Base-by-base conservation (phyloP, 768 basidiomycete species). In the Calocybe cyanea region DNA sequence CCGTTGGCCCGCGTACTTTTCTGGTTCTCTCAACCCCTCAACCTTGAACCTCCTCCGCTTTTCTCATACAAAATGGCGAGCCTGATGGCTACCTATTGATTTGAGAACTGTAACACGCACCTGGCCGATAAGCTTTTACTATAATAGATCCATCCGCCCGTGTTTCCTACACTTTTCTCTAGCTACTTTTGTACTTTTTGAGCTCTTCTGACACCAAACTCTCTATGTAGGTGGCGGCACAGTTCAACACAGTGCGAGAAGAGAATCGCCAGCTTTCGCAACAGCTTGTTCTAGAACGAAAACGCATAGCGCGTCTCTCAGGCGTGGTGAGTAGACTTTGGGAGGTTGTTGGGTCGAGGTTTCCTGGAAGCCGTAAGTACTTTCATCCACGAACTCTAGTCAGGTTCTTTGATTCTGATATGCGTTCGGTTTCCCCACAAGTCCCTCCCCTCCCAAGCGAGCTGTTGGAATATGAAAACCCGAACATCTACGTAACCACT, bases 401-500 rank as follows among this genome's bases (percentile, higher is more conserved):
- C 25, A 28, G 5, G 25, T 11, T 11, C 25, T 28, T 11, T 11
- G 11, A n/a, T n/a, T 28, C 25, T 28, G 5, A 28, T 28, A n/a
- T 11, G 25, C 11, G 25, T 28, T 28, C 11, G 25, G 11, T 28
- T 40, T 6, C 23, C 21, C 28, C 10, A 35, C 3, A 46, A 76
- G 76, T 77, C 0, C 69, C 73, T 0, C 68, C 66, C 38, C 74
- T 76, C 54, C 72, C 77, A 0, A 51, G 62, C 5, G 84, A 85
- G 46, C 63, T 85, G 2, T 53, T 82, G 7, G 81, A 84, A 13
- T 58, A 59, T 18, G 78, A 79, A 6, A 78, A 72, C 43, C 85
- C 86, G 7, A 83, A 86, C 52, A 87, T 89, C 54, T 85, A 75
- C 58, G 72, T 90, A 53, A 89, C 84, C 2, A 81, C 83, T 0